Evolutionary conservation across 768 basidiomycete genomes (phyloP).

Genomic region (Pisolithus microcarpus): DNA sequence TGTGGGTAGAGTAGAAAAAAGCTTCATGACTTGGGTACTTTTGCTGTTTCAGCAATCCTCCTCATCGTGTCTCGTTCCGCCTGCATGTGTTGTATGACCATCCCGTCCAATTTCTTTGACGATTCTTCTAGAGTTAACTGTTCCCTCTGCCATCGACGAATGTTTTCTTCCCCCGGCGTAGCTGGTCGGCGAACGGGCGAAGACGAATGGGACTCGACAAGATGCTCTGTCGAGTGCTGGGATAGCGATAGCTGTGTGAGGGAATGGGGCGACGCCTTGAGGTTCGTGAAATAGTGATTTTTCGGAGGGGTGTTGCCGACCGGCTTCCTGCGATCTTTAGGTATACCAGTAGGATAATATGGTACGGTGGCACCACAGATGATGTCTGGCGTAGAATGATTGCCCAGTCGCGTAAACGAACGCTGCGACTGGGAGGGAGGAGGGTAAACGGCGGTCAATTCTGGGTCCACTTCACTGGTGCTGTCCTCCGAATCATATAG

Average conservation of each 20-base stretch:
- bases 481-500: constrained; percentile 52
- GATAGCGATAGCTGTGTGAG: constrained; percentile 26
- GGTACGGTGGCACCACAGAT: constrained; percentile 34
- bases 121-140: constrained; percentile 45
- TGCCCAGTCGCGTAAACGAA: constrained; percentile 56
- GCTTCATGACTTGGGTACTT: constrained; percentile 24
- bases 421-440: constrained; percentile 26
- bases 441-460: constrained; percentile 25
- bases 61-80: constrained; percentile 74
- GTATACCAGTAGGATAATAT: constrained; percentile 26
- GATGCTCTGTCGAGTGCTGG: constrained; percentile 39
- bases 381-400: constrained; percentile 64
- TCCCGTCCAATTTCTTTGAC: constrained; percentile 62
- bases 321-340: constrained; percentile 38
- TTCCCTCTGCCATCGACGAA: constrained; percentile 23
- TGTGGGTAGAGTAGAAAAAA: constrained; percentile 12
- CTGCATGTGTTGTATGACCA: constrained; percentile 78
- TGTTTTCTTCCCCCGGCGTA: constrained; percentile 16
- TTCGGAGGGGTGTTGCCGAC: constrained; percentile 44
- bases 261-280: constrained; percentile 30
- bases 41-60: constrained; percentile 54
- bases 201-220: constrained; percentile 13
- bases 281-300: constrained; percentile 41
- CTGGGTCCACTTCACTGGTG: constrained; percentile 33
- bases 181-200: constrained; percentile 9